Conservation (phyloP, 108 stramenopile species). For the Mediolabrus comicus region DNA sequence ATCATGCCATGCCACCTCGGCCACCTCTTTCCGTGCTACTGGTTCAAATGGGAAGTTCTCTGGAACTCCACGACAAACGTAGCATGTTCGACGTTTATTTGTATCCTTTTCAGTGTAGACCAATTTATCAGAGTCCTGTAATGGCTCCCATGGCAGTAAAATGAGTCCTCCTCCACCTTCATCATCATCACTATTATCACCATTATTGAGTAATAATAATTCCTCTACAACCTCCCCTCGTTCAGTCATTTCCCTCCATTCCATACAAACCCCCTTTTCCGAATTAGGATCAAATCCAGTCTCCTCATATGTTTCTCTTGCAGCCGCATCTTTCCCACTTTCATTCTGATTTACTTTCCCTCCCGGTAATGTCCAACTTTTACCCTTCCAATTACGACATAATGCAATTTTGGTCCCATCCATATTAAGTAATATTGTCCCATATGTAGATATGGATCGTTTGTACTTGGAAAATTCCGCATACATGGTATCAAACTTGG, state of each 20-base stretch:
- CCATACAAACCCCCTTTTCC: constrained; percentile 34
- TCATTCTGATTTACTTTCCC: constrained; percentile 91
- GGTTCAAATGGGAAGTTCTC: constrained; percentile 81
- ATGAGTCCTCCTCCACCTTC: neutral
- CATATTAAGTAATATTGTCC: constrained; percentile 70
- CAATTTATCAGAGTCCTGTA: constrained; percentile 54
- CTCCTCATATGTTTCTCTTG: constrained; percentile 90
- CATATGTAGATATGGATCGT: constrained; percentile 79
- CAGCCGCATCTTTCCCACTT: constrained; percentile 64
- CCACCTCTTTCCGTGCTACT: constrained; percentile 84
- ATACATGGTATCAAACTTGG: constrained; percentile 69
- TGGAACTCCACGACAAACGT: constrained; percentile 82
- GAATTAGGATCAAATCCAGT: constrained; percentile 87
- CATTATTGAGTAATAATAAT: neutral
- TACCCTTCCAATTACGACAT: constrained; percentile 66
- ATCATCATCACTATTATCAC: neutral
- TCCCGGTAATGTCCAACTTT: constrained; percentile 78
- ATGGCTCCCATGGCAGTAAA: constrained; percentile 50
- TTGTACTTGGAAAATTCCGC: constrained; percentile 72
- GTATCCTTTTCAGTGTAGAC: constrained; percentile 58
- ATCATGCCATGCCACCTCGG: constrained; percentile 63
- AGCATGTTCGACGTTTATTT: constrained; percentile 72
- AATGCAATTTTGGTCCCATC: constrained; percentile 59
- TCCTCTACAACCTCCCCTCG: constrained; percentile 25
- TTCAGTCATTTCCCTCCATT: constrained; percentile 26